These are phyloP conservation scores for Penicillium sp. DNA, from an alignment of 2,329 filamentous ascomycete species.

Conservation along the genomic window DNA sequence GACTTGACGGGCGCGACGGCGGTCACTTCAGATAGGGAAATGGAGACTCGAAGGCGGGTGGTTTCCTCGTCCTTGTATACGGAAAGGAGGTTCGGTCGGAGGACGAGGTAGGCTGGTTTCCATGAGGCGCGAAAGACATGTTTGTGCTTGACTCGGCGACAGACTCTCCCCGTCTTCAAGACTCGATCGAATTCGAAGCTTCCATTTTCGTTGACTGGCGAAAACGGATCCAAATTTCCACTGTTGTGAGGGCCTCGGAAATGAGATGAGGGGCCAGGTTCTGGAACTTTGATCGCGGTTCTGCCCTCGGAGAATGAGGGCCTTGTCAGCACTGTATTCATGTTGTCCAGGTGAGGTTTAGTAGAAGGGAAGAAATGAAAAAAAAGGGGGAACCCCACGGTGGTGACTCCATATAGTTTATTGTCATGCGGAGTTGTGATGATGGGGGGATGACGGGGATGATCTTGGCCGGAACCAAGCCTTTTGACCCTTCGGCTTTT, in stretches of 20 bases:
- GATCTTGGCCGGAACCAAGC: conserved; percentile 8
- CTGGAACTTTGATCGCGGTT: conserved; percentile 30
- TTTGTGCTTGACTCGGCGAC: conserved; percentile 88
- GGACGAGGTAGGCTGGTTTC: conserved; percentile 85
- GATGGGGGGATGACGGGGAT: conserved; percentile 6
- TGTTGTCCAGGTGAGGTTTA: conserved; percentile 5
- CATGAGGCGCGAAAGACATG: conserved; percentile 79
- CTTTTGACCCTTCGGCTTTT: conserved; percentile 5
- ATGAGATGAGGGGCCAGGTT: conserved; percentile 25
- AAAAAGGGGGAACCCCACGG: conserved; percentile 7
- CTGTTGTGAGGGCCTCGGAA: conserved; percentile 33
- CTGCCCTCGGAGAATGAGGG: conserved; percentile 25
- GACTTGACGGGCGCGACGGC: conserved; percentile 86
- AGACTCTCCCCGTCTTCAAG: conserved; percentile 80
- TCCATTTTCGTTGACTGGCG: conserved; percentile 88
- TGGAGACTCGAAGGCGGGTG: conserved; percentile 81
- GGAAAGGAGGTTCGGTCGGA: conserved; percentile 84
- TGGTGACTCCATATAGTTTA: conserved; percentile 4
- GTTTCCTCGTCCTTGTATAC: conserved; percentile 92
- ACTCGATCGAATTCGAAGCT: conserved; percentile 95
- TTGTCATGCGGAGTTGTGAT: conserved; percentile 4
- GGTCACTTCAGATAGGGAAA: conserved; percentile 84
- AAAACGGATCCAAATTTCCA: conserved; percentile 63
- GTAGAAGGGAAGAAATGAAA: neutral
- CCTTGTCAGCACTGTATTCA: conserved; percentile 26